Evolutionary conservation across 331 rosid species (phyloP).

Genomic region (Acacia pycnantha): DNA sequence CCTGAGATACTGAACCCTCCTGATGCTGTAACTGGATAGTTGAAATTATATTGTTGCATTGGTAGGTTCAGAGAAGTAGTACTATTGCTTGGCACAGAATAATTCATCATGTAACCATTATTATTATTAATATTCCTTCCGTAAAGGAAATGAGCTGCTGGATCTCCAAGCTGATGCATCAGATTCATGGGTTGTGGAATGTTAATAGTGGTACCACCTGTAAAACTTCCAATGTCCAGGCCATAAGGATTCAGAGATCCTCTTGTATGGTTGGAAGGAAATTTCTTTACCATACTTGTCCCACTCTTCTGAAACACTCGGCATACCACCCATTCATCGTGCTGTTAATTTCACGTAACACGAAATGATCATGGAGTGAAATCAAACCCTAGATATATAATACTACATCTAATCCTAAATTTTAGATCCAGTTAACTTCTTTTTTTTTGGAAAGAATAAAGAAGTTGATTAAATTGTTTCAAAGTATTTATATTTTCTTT

Average conservation of each 20-base stretch:
- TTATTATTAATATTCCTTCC: slow-evolving; percentile 56
- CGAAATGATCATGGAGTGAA: background rate
- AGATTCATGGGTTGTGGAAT: slow-evolving; percentile 37
- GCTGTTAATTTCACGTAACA: slow-evolving; percentile 19
- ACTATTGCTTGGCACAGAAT: background rate
- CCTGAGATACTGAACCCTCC: slow-evolving; percentile 83
- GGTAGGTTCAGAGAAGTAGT: slow-evolving; percentile 30
- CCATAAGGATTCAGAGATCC: slow-evolving; percentile 55
- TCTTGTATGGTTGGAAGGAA: slow-evolving; percentile 68
- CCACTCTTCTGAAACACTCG: slow-evolving; percentile 87
- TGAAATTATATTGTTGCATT: slow-evolving; percentile 53
- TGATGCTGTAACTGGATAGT: slow-evolving; percentile 45
- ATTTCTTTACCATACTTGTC: slow-evolving; percentile 61
- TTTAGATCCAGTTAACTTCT: too few relatives aligned
- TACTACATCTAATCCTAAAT: too few relatives aligned
- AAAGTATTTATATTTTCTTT: too few relatives aligned
- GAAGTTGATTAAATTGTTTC: too few relatives aligned
- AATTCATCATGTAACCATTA: slow-evolving; percentile 48
- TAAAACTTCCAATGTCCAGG: slow-evolving; percentile 46
- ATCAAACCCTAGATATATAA: background rate
- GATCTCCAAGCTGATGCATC: slow-evolving; percentile 72
- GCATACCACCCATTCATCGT: slow-evolving; percentile 98
- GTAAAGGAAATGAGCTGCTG: slow-evolving; percentile 51
- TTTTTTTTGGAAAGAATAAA: too few relatives aligned
- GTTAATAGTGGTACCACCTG: background rate